Evolutionary conservation across 2,329 filamentous ascomycete species (phyloP).

Genomic region (Magnaporthiopsis incrustans): DNA sequence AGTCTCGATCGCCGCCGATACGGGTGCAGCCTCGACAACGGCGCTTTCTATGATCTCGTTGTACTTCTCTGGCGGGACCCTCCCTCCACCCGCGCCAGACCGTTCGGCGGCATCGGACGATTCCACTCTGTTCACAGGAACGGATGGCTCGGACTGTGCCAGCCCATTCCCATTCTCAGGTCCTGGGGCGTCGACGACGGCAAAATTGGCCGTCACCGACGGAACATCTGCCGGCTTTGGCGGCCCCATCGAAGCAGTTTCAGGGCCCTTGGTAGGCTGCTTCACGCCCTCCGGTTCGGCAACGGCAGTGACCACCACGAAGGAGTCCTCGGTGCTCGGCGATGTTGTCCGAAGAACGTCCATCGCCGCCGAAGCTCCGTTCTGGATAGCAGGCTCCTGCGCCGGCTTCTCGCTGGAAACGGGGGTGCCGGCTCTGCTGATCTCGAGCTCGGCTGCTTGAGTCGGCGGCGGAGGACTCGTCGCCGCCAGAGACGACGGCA

Average conservation of each 20-base stretch:
- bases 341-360: background rate
- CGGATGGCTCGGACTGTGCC: background rate
- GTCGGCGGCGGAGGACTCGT: background rate
- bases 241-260: no score
- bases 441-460: background rate
- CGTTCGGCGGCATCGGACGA: background rate
- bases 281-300: background rate
- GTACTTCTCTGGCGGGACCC: background rate
- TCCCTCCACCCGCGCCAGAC: no score
- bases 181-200: background rate
- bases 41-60: background rate
- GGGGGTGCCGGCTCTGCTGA: background rate
- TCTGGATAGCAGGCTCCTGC: background rate
- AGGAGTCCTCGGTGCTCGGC: background rate
- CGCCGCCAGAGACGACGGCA: background rate
- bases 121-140: background rate
- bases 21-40: no score
- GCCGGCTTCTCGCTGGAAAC: background rate
- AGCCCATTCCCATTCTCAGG: background rate
- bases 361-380: no score
- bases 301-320: background rate
- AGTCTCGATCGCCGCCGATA: background rate
- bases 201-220: background rate
- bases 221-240: background rate
- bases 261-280: background rate